A percentile compares a stretch with the other conserved stretches of the same genome.
phyloP scores from a whole-genome alignment of 2,329 filamentous ascomycete genomes.

The Aureobasidium sp. region DNA sequence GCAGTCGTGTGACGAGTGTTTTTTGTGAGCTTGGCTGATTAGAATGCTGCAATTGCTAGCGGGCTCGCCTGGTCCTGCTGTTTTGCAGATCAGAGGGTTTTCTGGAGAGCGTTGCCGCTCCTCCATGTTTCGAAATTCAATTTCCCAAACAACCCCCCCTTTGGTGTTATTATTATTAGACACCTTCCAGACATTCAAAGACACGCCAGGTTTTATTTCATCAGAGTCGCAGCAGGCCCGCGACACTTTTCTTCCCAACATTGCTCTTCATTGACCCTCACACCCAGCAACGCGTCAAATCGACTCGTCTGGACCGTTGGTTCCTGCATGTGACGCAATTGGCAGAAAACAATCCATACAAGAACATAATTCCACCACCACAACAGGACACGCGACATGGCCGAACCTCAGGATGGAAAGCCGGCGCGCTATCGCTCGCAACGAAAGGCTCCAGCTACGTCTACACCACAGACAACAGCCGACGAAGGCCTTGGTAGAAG shows the following conservation, averaged over 20 bases:
- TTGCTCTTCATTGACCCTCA: background rate
- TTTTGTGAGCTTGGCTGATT: background rate
- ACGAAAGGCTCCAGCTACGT: constrained; percentile 34
- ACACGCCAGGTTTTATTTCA: background rate
- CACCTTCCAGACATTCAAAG: background rate
- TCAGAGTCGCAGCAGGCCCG: constrained; percentile 8
- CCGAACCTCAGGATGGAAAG: constrained; percentile 28
- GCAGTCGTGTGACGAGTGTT: background rate
- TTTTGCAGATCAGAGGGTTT: constrained; percentile 1
- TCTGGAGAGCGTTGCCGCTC: constrained; percentile 6
- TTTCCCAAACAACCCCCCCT: constrained; percentile 2
- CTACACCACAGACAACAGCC: constrained; percentile 1
- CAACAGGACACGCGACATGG: constrained; percentile 18
- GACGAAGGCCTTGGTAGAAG: constrained; percentile 14
- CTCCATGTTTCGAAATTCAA: constrained; percentile 9
- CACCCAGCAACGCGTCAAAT: background rate
- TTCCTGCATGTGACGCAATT: constrained; percentile 12
- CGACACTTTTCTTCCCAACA: background rate
- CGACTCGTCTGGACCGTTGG: constrained; percentile 2
- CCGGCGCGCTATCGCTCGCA: constrained; percentile 55
- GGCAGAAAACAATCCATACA: background rate
- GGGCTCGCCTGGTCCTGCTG: background rate
- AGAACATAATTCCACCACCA: background rate
- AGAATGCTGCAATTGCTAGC: background rate
- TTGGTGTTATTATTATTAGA: constrained; percentile 14